Conservation (phyloP, 208 protist species). For the Trypanosoma scelopori region DNA sequence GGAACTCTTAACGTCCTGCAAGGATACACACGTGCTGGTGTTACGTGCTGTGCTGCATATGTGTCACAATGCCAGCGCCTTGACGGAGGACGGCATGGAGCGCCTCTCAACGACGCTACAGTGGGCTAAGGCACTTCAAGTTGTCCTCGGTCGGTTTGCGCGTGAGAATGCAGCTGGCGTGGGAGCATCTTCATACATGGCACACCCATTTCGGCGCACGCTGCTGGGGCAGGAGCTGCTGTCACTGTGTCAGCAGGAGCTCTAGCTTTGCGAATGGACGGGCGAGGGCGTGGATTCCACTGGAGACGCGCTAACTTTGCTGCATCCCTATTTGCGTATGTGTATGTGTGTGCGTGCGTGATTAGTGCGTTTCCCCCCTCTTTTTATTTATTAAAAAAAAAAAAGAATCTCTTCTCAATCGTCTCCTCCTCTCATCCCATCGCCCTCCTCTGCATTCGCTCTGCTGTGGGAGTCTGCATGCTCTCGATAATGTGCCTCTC, state of each 20-base stretch:
- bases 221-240: constrained; percentile 36
- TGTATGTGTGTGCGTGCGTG: constrained; percentile 3
- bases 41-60: constrained; percentile 43
- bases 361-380: too few species aligned
- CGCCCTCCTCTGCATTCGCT: background rate
- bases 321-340: background rate
- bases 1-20: constrained; percentile 30
- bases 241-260: constrained; percentile 18
- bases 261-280: constrained; percentile 7
- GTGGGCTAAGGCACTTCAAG: constrained; percentile 35
- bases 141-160: constrained; percentile 11
- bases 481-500: too few species aligned
- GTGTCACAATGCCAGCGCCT: constrained; percentile 24
- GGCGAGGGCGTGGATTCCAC: background rate
- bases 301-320: background rate
- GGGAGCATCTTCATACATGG: background rate
- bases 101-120: constrained; percentile 31
- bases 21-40: constrained; percentile 36
- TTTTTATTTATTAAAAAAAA: too few species aligned
- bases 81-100: constrained; percentile 10
- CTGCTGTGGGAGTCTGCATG: background rate
- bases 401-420: constrained; percentile 12
- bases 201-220: constrained; percentile 39
- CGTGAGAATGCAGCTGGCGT: background rate
- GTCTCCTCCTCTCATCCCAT: background rate